Base-by-base conservation (phyloP, 2,329 filamentous ascomycete species). In the Coccinonectria pachysandricola region DNA sequence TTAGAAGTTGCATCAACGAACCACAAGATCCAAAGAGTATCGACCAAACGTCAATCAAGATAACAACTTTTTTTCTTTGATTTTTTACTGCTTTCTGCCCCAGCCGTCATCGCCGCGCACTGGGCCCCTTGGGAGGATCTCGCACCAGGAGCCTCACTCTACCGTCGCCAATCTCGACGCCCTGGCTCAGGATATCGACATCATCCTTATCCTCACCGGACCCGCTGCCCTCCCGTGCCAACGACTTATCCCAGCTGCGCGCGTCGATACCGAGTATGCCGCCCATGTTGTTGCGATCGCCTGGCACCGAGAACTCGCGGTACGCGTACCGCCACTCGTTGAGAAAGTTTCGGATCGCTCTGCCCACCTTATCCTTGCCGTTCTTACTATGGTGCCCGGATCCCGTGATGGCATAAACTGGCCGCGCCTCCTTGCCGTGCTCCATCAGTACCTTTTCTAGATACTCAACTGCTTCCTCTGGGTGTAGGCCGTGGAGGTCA, bases 301-400 rank as follows among this genome's bases (percentile, higher is more conserved):
- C 88, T 3, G 87, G 86, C 7, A 95, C 87, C 19, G 82, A 91
- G 56, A 98, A 98, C 57, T 98, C 91, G 28, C 88, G 79, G 58
- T 88, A 98, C 1, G 84, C 81, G 51, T 95, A 98, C 36, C 84
- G 75, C 86, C 87, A 94, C 52, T 96, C 88, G 49, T 88, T 92
- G 29, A 98, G 63, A 60, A 92, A 96, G 40, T 72, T 75, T 28
- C 91, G 79, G 36, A 96, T 78, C 2, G 87, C 86, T 59, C 93
- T 94, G 49, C 88, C 88, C 18, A 98, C 84, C 59, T 98, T 98
- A 57, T 98, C 91, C 55, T 96, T 96, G 46, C 91, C 88, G 50
- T 95, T 95, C 64, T 96, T 96, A 53, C 84, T 93, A 58, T 98
- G 91, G 49, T 96, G 87, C 4, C 88, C 91, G 1, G 88, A 96